Conservation (phyloP, 306 rosid genomes). For the Prosopis cineraria region DNA sequence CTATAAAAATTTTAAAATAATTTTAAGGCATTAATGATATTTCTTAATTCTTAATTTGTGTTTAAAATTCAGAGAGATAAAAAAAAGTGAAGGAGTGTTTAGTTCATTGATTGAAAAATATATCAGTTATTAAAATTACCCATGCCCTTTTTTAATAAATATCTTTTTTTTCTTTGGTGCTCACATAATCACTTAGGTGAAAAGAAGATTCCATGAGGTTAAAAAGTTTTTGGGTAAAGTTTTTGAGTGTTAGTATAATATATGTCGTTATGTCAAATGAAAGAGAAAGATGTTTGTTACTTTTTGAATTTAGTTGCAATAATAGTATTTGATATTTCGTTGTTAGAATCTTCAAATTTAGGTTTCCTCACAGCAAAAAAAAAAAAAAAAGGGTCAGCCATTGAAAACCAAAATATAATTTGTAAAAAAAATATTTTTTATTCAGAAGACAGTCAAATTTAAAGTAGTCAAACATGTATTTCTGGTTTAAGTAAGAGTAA, state of each 20-base stretch:
- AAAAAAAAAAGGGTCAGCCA: background rate
- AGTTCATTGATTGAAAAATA: background rate
- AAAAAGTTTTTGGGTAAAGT: background rate
- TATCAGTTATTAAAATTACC: background rate
- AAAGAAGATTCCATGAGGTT: background rate
- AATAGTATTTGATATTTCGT: background rate
- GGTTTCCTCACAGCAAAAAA: background rate
- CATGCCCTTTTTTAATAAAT: background rate
- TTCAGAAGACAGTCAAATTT: background rate
- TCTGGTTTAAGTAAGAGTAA: background rate
- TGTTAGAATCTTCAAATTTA: background rate
- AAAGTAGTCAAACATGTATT: background rate
- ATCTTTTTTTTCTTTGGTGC: background rate
- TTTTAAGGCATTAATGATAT: too few species aligned
- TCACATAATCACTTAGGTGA: background rate
- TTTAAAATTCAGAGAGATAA: too few species aligned
- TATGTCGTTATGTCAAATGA: background rate
- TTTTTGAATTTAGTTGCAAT: background rate
- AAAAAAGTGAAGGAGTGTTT: too few species aligned
- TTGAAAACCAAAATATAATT: background rate
- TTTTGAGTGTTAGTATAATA: background rate
- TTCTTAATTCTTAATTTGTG: too few species aligned
- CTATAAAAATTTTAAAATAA: too few species aligned
- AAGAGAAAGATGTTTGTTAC: background rate
- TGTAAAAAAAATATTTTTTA: background rate